Evolutionary conservation across 2,329 filamentous ascomycete species (phyloP), one percentile per base, ranked within the genome.

Genomic region (Clarireedia paspali): DNA sequence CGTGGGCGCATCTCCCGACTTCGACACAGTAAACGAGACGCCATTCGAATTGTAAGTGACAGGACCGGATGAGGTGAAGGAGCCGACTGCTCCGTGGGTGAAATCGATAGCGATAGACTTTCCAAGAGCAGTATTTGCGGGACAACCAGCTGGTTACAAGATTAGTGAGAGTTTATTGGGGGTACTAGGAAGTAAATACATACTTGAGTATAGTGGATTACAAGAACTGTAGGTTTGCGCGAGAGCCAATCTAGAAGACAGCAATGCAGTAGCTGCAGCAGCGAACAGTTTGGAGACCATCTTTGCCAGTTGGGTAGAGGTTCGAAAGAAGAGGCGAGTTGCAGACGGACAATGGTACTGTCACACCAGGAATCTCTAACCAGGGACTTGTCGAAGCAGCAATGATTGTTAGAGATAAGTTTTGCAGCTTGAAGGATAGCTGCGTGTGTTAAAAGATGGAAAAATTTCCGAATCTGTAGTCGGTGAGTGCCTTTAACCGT

Each of bases 51-150:
- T 81, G 74, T 96, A 97, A 1, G 83, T 83, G 3, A 89, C 84
- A 17, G 76, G 78, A 53, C 88, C 87, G 60, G 82, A 79, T 5
- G 85, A 72, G 2, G 80, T 83, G 72, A 96, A 97, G 47, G 88
- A 87, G 71, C 88, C 84, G 49, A 94, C 91, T 30, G 77, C 72
- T 59, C 89, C 89, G 62, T 87, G 75, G 36, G 82, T 86, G 73
- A 97, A 95, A 74, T 96, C 89, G 72, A 94, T 85, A 60, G 82
- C 79, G 65, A 91, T 85, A n/a, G 88, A 81, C 75, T 83, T 88
- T 56, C 89, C 91, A 4, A 97, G 81, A 0, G 91, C 92, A 6
- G 88, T 83, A 69, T 96, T 77, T 52, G 88, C 70, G 5, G 88
- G 81, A 67, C 92, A 97, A 58, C 74, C 78, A 74, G 75, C 76